Percentiles rank a stretch among this genome's conserved stretches.
Evolutionary conservation across 1,284 basidiomycete species (phyloP).

Genomic region (Cutaneotrichosporon cutaneum): DNA sequence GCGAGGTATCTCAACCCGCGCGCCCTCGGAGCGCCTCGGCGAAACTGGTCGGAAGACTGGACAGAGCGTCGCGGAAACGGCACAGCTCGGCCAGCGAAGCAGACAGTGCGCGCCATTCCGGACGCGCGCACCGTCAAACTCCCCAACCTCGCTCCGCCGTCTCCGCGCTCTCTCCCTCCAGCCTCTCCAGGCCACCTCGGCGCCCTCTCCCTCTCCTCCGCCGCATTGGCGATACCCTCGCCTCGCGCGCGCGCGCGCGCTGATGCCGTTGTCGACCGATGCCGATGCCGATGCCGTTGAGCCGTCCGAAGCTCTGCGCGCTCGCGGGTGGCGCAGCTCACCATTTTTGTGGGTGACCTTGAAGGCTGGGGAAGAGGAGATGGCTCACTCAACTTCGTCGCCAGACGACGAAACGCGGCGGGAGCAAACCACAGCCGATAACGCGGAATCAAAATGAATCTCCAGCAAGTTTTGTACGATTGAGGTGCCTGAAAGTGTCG

Average conservation of each 20-base stretch:
- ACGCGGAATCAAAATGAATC: not conserved
- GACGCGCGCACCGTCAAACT: not conserved
- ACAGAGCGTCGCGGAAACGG: not conserved
- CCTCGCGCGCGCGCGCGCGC: not conserved
- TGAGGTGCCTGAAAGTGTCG: conserved; percentile 1
- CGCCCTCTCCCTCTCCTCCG: not conserved
- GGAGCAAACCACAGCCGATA: not conserved
- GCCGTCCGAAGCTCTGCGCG: conserved; percentile 1
- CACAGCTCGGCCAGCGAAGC: not conserved
- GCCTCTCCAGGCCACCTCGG: not conserved
- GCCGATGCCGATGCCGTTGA: conserved; percentile 1
- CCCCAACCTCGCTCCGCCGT: not conserved
- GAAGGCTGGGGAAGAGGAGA: conserved; percentile 19
- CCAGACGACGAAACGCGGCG: not conserved
- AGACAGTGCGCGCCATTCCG: not conserved
- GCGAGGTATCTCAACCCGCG: too few relatives aligned
- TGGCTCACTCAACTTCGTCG: not conserved
- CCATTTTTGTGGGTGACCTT: conserved; percentile 24
- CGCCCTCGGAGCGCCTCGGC: not conserved
- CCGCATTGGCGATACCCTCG: not conserved
- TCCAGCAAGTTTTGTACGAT: not conserved
- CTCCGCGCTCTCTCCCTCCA: not conserved
- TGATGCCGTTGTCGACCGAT: not conserved
- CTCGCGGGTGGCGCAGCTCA: conserved; percentile 10
- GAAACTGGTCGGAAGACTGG: not conserved